Evolutionary conservation across 1,139 yeast genomes (phyloP).

Genomic region (Debaryomyces coudertii): DNA sequence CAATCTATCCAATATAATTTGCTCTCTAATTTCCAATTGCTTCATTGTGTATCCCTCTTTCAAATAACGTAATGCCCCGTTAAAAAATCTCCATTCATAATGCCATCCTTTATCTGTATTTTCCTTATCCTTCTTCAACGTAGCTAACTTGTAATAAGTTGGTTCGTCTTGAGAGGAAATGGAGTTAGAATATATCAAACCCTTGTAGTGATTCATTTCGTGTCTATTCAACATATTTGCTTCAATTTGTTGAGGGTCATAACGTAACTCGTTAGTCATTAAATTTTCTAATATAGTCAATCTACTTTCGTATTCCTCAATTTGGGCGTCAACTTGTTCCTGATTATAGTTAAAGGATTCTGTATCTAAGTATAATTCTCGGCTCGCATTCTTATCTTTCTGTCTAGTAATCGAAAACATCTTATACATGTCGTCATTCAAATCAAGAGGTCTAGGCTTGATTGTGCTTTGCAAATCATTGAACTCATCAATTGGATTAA

Average conservation of each 20-base stretch:
- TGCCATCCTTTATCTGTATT: slow-evolving; percentile 44
- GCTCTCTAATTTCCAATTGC: slow-evolving; percentile 33
- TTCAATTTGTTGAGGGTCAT: slow-evolving; percentile 18
- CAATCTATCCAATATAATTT: slow-evolving; percentile 35
- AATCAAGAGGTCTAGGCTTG: slow-evolving; percentile 23
- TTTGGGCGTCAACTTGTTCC: slow-evolving; percentile 22
- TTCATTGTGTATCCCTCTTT: slow-evolving; percentile 26
- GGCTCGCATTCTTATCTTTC: slow-evolving; percentile 20
- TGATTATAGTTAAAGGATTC: slow-evolving; percentile 28
- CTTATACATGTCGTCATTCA: slow-evolving; percentile 22
- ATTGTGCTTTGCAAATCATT: slow-evolving; percentile 16
- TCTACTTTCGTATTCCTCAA: slow-evolving; percentile 23
- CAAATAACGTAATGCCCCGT: slow-evolving; percentile 30
- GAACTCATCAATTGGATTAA: slow-evolving; percentile 23
- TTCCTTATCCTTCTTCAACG: slow-evolving; percentile 28
- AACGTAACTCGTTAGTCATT: slow-evolving; percentile 31
- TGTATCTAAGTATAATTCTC: slow-evolving; percentile 24
- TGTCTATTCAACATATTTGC: slow-evolving; percentile 21
- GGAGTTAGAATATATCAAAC: slow-evolving; percentile 25
- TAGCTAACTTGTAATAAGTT: slow-evolving; percentile 40
- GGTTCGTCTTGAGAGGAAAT: slow-evolving; percentile 24
- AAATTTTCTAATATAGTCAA: slow-evolving; percentile 23
- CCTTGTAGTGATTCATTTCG: slow-evolving; percentile 29
- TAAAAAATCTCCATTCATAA: slow-evolving; percentile 43
- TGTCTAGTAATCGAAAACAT: slow-evolving; percentile 22